phyloP scores from a whole-genome alignment of 805 yeast genomes.

The Priceomyces carsonii region DNA sequence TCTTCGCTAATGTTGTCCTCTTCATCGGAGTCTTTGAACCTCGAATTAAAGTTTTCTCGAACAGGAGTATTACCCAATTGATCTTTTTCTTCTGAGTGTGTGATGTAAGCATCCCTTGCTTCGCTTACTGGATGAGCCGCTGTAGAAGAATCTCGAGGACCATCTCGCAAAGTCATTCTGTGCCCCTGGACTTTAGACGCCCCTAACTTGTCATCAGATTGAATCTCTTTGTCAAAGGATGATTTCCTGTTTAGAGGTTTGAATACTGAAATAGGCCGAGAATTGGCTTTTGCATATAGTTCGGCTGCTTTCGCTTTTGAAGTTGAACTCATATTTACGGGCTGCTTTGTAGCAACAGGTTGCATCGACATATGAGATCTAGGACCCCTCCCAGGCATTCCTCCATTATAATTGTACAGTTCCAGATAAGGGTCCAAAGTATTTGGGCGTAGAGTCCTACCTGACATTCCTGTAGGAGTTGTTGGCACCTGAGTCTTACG shows the following conservation, averaged over 20 bases:
- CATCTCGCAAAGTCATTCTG: constrained; percentile 7
- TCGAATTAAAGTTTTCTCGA: constrained; percentile 41
- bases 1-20: constrained; percentile 42
- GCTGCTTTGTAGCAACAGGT: constrained; percentile 41
- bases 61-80: neutral
- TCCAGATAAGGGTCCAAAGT: constrained; percentile 14
- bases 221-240: constrained; percentile 53
- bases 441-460: constrained; percentile 36
- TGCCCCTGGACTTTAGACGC: constrained; percentile 10
- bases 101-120: neutral
- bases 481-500: constrained; percentile 17
- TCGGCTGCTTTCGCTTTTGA: constrained; percentile 51
- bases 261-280: constrained; percentile 39
- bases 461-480: constrained; percentile 16
- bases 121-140: neutral
- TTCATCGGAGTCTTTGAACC: constrained; percentile 66
- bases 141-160: neutral
- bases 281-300: constrained; percentile 51
- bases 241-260: constrained; percentile 48
- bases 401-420: constrained; percentile 1
- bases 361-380: constrained; percentile 28
- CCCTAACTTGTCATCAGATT: constrained; percentile 20
- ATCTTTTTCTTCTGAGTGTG: neutral
- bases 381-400: constrained; percentile 33
- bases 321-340: constrained; percentile 41